A percentile compares a stretch with the other conserved stretches of the same genome.
Evolutionary conservation across 345 rosid genomes (phyloP).

Genomic region (Trapa bicornis): DNA sequence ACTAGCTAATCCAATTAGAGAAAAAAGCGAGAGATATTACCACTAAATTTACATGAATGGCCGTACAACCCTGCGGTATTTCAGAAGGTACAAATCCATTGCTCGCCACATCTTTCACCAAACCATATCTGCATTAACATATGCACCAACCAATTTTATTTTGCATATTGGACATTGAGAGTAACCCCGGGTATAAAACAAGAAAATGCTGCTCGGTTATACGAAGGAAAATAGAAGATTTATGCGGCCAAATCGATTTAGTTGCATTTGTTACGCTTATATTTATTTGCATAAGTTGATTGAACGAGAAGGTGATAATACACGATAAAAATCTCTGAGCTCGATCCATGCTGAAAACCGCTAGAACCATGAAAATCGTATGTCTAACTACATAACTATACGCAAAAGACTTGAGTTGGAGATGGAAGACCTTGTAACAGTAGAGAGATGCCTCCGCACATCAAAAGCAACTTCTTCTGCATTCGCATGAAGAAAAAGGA

Average conservation of each 20-base stretch:
- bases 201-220: not conserved
- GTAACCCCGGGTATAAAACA: not conserved
- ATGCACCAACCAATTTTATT: not conserved
- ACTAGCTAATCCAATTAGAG: not conserved
- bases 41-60: conserved; percentile 92
- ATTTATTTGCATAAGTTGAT: not conserved
- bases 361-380: not conserved
- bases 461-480: conserved; percentile 8
- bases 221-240: not conserved
- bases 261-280: not conserved
- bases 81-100: conserved; percentile 25
- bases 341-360: not conserved
- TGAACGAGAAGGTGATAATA: not conserved
- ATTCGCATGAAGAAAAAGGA: not conserved
- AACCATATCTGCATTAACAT: conserved; percentile 51
- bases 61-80: conserved; percentile 51
- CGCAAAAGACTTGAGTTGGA: not conserved
- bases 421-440: conserved; percentile 9
- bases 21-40: conserved; percentile 23
- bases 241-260: not conserved
- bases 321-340: not conserved
- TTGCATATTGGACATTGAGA: not conserved
- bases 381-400: not conserved
- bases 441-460: conserved; percentile 12
- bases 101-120: conserved; percentile 34